Evolutionary conservation across 1,284 basidiomycete genomes (phyloP), one percentile per base, ranked within the genome.

Genomic region (Lignosus rhinocerotis): DNA sequence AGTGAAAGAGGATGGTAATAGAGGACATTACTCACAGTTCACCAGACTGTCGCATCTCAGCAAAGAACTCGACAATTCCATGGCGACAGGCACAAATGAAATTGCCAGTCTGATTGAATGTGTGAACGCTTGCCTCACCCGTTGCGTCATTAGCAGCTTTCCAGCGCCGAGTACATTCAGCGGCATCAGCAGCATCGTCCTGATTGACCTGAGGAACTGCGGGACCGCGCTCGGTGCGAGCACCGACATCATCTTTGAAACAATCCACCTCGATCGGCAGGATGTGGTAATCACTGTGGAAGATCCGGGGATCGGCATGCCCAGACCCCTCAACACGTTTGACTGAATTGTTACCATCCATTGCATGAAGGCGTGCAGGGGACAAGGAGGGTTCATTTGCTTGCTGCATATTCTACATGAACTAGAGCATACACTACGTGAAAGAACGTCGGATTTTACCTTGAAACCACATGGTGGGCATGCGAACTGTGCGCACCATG

Each of bases 31-130:
- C 72, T 55, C 58, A 75, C 73, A 74, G 63, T 55, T 78, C 75
- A 0, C 76, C 73, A 53, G 70, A 73, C 8, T 53, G 55, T 8
- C 77, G 53, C 72, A 78, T 76, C 54, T 77, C 75, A 16, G 56
- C 63, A 0, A 73, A 51, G 61, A 67, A 67, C 7, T 75, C 55
- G 1, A 75, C 55, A 2, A 73, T 59, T 0, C 75, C 75, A 63
- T 77, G 75, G 0, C 68, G 60, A 54, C 75, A 77, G 0, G 68
- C 60, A 8, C 56, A 57, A 0, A 68, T 62, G 58, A 78, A 78
- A 7, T 75, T 60, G 0, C 76, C 75, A 1, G 41, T 42, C 72
- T 68, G 53, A 72, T 70, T 1, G 73, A 75, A 0, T 69, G 59
- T 2, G 60, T 70, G 66, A 70, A 74, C 63, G 67, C 69, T 43